Base-by-base conservation (phyloP, 345 rosid genomes). In the Salix koriyanagi region DNA sequence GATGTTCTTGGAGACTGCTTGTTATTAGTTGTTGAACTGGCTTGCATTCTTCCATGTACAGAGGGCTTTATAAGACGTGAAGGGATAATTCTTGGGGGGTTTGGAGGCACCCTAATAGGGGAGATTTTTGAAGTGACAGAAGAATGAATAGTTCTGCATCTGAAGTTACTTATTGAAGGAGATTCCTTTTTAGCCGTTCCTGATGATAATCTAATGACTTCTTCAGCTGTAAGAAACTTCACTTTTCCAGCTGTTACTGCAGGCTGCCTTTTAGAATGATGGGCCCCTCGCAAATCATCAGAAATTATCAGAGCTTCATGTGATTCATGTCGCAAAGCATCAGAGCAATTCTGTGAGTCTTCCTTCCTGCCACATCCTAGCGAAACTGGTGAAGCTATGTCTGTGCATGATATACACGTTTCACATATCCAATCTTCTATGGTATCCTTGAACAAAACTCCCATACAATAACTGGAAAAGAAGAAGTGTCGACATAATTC, bases 381-480 rank as follows among this genome's bases (percentile, higher is more conserved):
- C 1, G n/a, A 28, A 28, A 12, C 73, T 64, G 42, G 74, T 26
- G 84, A 80, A 80, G 75, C 76, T 30, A 36, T 71, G 67, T 48
- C 62, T 19, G 69, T 36, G 26, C 44, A 41, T 16, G 65, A 13
- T n/a, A 19, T 26, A 56, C 90, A 85, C 67, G 25, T 75, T 75
- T 85, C 87, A 82, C 95, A 89, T 56, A 77, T 42, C 86, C 89
- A 89, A 65, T n/a, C 16, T 65, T 75, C 36, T 11, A 78, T 73
- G 50, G 68, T 1, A 13, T 65, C 83, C 8, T 2, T 61, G 12
- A 39, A 6, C 16, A 5, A 0, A 23, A 8, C 26, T 30, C 7
- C 23, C 91, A 81, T 83, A 86, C 95, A 88, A 72, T 87, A 88
- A 79, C 95, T 89, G 75, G 72, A 60, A 62, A 48, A 25, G 21